phyloP scores from a whole-genome alignment of 1,139 yeast species.

The Pichia sp. region DNA sequence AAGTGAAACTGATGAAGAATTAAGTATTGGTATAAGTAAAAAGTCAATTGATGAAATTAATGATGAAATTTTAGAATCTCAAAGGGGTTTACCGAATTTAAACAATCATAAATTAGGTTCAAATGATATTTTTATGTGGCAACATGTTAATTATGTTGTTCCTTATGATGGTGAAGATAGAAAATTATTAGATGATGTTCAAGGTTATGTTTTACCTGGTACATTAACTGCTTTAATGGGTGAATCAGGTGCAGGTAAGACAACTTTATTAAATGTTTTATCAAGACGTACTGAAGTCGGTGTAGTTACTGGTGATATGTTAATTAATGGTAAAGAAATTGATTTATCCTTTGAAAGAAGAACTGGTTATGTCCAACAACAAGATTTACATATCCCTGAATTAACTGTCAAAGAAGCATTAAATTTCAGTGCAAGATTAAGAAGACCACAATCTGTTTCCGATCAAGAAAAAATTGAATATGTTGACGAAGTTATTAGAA shows the following conservation, averaged over 20 bases:
- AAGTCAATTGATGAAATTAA: neutral
- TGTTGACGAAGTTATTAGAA: slow-evolving; percentile 43
- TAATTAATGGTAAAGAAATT: slow-evolving; percentile 43
- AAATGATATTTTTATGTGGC: slow-evolving; percentile 39
- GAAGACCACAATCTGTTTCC: slow-evolving; percentile 40
- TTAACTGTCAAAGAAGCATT: slow-evolving; percentile 47
- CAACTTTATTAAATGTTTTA: slow-evolving; percentile 51
- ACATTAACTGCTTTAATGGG: slow-evolving; percentile 58
- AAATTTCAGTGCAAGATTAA: slow-evolving; percentile 45
- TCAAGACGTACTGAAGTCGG: slow-evolving; percentile 48
- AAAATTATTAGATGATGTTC: slow-evolving; percentile 42
- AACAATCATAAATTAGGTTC: slow-evolving; percentile 10
- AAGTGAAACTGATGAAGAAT: neutral
- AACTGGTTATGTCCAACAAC: slow-evolving; percentile 55
- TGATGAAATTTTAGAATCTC: neutral
- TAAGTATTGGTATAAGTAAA: neutral
- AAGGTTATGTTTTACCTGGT: slow-evolving; percentile 54
- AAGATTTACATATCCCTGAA: slow-evolving; percentile 46
- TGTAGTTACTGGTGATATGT: slow-evolving; percentile 46
- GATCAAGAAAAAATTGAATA: slow-evolving; percentile 41
- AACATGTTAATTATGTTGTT: slow-evolving; percentile 32
- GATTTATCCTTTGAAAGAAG: slow-evolving; percentile 40
- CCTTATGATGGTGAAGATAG: slow-evolving; percentile 36
- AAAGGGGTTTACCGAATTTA: neutral
- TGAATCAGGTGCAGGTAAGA: slow-evolving; percentile 67